Conservation (phyloP, 2,329 filamentous ascomycete species). For the Aphanoascus verrucosus region DNA sequence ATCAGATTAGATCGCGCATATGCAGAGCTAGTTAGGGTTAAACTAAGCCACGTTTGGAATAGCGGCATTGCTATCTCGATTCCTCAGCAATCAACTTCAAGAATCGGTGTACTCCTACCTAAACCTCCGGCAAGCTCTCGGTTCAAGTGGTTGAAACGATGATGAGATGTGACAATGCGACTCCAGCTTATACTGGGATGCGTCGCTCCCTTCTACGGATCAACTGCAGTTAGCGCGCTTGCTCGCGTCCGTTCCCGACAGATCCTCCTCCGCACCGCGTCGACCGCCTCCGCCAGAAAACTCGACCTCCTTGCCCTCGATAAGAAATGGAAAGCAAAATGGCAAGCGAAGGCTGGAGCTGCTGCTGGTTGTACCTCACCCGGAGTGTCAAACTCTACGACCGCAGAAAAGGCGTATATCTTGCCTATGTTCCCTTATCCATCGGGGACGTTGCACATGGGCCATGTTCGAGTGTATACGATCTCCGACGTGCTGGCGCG, state of each 20-base stretch:
- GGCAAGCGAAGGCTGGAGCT: constrained; percentile 25
- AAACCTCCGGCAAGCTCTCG: not conserved
- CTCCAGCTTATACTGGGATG: constrained; percentile 3
- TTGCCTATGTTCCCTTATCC: constrained; percentile 92
- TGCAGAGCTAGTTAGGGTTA: too few relatives aligned
- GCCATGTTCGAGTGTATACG: constrained; percentile 79
- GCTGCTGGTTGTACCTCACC: constrained; percentile 1
- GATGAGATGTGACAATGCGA: constrained; percentile 6
- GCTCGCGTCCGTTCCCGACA: not conserved
- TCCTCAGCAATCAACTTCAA: not conserved
- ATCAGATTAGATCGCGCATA: not conserved
- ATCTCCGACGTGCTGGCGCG: constrained; percentile 78
- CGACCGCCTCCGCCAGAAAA: constrained; percentile 18
- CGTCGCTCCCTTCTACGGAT: not conserved
- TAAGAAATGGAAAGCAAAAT: constrained; percentile 46
- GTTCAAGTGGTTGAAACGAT: not conserved
- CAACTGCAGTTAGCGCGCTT: not conserved
- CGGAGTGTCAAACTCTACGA: constrained; percentile 1
- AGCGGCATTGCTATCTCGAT: not conserved
- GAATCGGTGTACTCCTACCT: not conserved
- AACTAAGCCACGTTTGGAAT: not conserved
- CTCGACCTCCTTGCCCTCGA: constrained; percentile 41
- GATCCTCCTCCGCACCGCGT: constrained; percentile 18
- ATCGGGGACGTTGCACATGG: constrained; percentile 74
- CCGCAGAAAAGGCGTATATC: constrained; percentile 49